Evolutionary conservation across 768 basidiomycete genomes (phyloP).

Genomic region (Krasilnikovozyma curviuscula): DNA sequence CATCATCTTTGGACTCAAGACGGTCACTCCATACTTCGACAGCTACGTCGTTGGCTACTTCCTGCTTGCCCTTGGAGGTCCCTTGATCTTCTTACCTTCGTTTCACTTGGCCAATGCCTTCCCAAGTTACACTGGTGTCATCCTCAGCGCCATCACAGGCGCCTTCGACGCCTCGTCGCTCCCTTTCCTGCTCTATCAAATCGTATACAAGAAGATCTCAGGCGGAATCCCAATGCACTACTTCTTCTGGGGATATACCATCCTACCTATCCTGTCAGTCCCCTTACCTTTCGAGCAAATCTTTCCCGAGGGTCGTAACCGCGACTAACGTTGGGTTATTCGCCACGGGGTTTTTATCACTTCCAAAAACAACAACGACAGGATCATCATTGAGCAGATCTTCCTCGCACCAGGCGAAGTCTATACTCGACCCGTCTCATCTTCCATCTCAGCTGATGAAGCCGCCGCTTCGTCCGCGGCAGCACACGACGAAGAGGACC

Average conservation of each 20-base stretch:
- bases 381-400: conserved; percentile 25
- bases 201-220: conserved; percentile 15
- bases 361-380: conserved; percentile 8
- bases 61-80: conserved; percentile 27
- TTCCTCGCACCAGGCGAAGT: conserved; percentile 20
- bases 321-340: too few species aligned
- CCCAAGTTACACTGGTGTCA: conserved; percentile 25
- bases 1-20: conserved; percentile 23
- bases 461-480: neutral
- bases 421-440: conserved; percentile 16
- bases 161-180: conserved; percentile 28
- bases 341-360: neutral
- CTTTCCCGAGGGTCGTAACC: too few species aligned
- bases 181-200: conserved; percentile 24
- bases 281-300: neutral
- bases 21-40: conserved; percentile 17
- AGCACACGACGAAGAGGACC: conserved; percentile 15
- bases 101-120: conserved; percentile 31
- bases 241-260: conserved; percentile 26
- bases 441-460: neutral
- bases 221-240: conserved; percentile 13
- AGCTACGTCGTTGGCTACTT: conserved; percentile 25
- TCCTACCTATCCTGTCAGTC: conserved; percentile 24
- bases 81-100: conserved; percentile 27
- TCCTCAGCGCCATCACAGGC: conserved; percentile 27